These are phyloP conservation scores for Penstemon newberryi DNA, from an alignment of 257 asterid genomes.

Conservation along the genomic window DNA sequence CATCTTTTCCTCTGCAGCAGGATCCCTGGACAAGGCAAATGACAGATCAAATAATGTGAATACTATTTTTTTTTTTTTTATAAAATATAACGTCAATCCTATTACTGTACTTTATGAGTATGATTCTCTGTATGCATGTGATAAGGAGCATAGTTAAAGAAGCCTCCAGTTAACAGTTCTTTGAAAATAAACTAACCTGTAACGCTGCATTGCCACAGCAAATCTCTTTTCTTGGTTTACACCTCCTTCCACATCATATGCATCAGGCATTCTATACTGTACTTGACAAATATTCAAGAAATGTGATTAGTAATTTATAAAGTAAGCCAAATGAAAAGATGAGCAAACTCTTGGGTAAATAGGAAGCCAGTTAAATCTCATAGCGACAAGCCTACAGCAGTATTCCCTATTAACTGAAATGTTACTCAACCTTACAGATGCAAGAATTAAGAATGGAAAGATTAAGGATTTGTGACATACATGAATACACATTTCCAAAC, in stretches of 20 bases:
- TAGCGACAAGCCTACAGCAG: slow-evolving; percentile 14
- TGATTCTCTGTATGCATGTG: neutral
- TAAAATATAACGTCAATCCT: neutral
- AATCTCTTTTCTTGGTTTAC: slow-evolving; percentile 60
- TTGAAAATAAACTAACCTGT: slow-evolving; percentile 34
- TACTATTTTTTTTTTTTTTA: too few relatives aligned
- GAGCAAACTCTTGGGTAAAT: slow-evolving; percentile 10
- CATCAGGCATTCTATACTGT: slow-evolving; percentile 88
- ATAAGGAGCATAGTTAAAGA: neutral
- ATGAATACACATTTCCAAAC: slow-evolving; percentile 5
- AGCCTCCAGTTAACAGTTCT: neutral
- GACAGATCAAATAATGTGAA: neutral
- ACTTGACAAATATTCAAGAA: slow-evolving; percentile 26
- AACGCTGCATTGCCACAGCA: slow-evolving; percentile 48
- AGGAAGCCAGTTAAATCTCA: slow-evolving; percentile 16
- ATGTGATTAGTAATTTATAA: neutral
- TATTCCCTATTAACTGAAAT: slow-evolving; percentile 7
- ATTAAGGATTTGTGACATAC: neutral
- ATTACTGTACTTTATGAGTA: neutral
- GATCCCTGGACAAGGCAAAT: slow-evolving; percentile 27
- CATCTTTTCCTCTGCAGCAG: slow-evolving; percentile 83
- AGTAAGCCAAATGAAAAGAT: slow-evolving; percentile 12
- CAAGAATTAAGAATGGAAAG: slow-evolving; percentile 17
- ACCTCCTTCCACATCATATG: slow-evolving; percentile 55
- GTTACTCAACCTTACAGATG: slow-evolving; percentile 10